These are phyloP conservation scores for Coniferiporia weirii DNA, from an alignment of 1,284 basidiomycete genomes.

Conservation along the genomic window DNA sequence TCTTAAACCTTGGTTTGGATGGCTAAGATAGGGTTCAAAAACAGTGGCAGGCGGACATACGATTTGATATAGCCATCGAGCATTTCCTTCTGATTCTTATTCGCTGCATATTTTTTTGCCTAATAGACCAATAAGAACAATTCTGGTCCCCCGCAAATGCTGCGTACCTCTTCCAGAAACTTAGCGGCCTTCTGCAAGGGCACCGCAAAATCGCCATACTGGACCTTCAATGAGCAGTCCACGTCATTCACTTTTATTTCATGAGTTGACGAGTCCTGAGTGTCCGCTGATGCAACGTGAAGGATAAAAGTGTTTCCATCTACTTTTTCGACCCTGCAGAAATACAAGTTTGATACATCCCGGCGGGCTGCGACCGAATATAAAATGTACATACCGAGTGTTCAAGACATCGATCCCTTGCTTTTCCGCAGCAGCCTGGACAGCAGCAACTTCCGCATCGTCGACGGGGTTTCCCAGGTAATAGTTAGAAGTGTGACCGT, in stretches of 20 bases:
- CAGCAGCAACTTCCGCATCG: conserved; percentile 68
- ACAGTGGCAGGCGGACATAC: conserved; percentile 33
- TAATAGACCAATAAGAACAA: conserved; percentile 25
- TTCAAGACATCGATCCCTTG: conserved; percentile 70
- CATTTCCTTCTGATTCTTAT: conserved; percentile 68
- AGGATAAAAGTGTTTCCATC: conserved; percentile 50
- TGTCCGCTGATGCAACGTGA: conserved; percentile 63
- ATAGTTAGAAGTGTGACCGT: conserved; percentile 78
- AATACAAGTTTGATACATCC: conserved; percentile 1
- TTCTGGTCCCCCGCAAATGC: neutral
- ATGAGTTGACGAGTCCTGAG: conserved; percentile 36
- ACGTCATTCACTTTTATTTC: conserved; percentile 41
- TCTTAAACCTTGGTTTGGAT: conserved; percentile 50
- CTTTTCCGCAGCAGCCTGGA: conserved; percentile 71
- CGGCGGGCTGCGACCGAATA: neutral
- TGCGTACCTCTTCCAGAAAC: conserved; percentile 54
- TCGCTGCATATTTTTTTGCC: conserved; percentile 70
- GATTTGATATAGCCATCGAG: conserved; percentile 75
- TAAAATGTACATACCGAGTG: conserved; percentile 54
- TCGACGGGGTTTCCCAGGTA: conserved; percentile 67
- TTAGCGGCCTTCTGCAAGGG: conserved; percentile 48
- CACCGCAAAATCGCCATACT: conserved; percentile 67
- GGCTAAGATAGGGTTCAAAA: neutral
- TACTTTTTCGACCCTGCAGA: conserved; percentile 14
- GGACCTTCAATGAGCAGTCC: conserved; percentile 50